Evolutionary conservation across 441 rosid species (phyloP).

Genomic region (Daphne laureola): DNA sequence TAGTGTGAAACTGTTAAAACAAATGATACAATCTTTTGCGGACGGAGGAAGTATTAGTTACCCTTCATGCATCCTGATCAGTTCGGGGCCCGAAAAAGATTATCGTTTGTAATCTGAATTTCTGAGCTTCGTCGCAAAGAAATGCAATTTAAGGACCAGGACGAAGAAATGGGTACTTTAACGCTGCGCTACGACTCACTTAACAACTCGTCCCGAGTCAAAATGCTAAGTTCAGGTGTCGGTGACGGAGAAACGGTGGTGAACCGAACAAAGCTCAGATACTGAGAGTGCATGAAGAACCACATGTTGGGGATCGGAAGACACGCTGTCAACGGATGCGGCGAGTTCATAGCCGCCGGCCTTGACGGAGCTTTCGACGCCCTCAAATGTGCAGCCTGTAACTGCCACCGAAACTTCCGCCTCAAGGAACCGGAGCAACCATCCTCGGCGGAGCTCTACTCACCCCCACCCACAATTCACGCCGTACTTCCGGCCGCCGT

Average conservation of each 20-base stretch:
- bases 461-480: constrained; percentile 30
- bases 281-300: constrained; percentile 42
- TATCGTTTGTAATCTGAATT: no score
- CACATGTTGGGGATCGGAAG: constrained; percentile 43
- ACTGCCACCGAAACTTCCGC: constrained; percentile 47
- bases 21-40: no score
- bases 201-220: constrained; percentile 22
- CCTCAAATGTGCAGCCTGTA: constrained; percentile 47
- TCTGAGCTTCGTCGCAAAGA: neutral
- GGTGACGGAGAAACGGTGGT: neutral
- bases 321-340: constrained; percentile 52
- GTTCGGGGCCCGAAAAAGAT: neutral
- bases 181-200: constrained; percentile 26
- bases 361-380: constrained; percentile 38
- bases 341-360: constrained; percentile 45
- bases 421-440: constrained; percentile 31
- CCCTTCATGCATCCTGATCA: constrained; percentile 6
- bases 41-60: no score
- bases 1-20: no score
- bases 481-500: constrained; percentile 32
- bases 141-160: constrained; percentile 64
- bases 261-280: constrained; percentile 16
- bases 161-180: constrained; percentile 35
- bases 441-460: constrained; percentile 19
- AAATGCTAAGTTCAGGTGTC: constrained; percentile 20